phyloP scores from a whole-genome alignment of 495 filamentous ascomycete species.

The Penicillium salamii region DNA sequence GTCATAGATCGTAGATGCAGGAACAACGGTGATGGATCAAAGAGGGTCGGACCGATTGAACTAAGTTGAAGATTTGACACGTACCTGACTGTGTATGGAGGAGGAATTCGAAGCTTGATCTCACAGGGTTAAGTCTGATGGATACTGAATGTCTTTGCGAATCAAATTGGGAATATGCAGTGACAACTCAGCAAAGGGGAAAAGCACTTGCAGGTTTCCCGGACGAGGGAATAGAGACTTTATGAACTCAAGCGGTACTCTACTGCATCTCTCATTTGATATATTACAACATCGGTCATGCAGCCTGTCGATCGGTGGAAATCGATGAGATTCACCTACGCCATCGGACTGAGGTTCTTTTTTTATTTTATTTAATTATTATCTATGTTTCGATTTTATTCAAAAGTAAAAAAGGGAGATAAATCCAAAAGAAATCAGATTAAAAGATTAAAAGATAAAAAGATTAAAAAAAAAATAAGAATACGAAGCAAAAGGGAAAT shows the following conservation, averaged over 20 bases:
- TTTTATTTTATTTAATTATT: slow-evolving; percentile 8
- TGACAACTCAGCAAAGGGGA: slow-evolving; percentile 27
- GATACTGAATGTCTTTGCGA: slow-evolving; percentile 6
- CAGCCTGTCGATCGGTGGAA: slow-evolving; percentile 44
- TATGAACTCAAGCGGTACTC: slow-evolving; percentile 37
- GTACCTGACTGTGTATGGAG: slow-evolving; percentile 2
- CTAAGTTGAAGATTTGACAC: background rate
- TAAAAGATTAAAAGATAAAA: no score
- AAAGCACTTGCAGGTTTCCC: slow-evolving; percentile 31
- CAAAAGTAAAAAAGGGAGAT: background rate
- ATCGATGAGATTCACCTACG: slow-evolving; percentile 28
- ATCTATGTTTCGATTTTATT: no score
- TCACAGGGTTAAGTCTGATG: background rate
- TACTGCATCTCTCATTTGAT: slow-evolving; percentile 55
- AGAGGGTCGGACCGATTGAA: background rate
- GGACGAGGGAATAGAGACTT: slow-evolving; percentile 35
- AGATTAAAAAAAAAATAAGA: no score
- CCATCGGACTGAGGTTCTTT: slow-evolving; percentile 16
- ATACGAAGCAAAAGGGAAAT: background rate
- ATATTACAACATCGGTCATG: slow-evolving; percentile 49
- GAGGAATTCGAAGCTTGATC: background rate
- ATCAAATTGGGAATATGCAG: slow-evolving; percentile 17
- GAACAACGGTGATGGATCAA: slow-evolving; percentile 1
- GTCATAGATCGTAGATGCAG: slow-evolving; percentile 1
- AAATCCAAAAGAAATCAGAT: no score